These are phyloP conservation scores for Batkoa obscura DNA, from an alignment of 371 early-diverging fungal species.

Conservation along the genomic window DNA sequence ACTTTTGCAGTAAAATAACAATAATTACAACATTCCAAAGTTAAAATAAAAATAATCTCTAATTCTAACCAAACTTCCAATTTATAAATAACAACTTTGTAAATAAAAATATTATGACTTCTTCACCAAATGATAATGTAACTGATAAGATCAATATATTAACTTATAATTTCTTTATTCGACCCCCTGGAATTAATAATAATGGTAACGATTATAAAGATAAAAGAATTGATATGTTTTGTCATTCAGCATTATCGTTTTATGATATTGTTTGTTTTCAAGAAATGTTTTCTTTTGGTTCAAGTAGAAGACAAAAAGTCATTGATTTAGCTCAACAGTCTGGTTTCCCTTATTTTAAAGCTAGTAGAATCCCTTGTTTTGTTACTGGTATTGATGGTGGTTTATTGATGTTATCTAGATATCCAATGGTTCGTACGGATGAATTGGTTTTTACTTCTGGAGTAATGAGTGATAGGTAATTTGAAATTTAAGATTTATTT, in stretches of 20 bases:
- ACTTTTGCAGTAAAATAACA: too few species aligned
- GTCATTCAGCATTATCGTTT: constrained; percentile 27
- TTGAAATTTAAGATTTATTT: constrained; percentile 30
- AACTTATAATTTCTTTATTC: constrained; percentile 64
- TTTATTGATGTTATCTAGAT: constrained; percentile 44
- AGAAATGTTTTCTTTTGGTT: constrained; percentile 62
- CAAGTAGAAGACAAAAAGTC: constrained; percentile 27
- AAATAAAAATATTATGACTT: too few species aligned
- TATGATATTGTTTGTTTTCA: constrained; percentile 68
- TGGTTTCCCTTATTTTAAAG: constrained; percentile 38
- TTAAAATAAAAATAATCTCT: too few species aligned
- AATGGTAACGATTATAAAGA: constrained; percentile 57
- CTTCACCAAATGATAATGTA: too few species aligned
- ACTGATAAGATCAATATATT: constrained; percentile 31
- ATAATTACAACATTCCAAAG: too few species aligned
- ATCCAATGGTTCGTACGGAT: constrained; percentile 35
- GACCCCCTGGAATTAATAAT: constrained; percentile 63
- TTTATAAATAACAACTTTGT: too few species aligned
- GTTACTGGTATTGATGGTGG: constrained; percentile 65
- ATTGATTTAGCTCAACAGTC: constrained; percentile 31
- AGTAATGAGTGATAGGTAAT: constrained; percentile 30
- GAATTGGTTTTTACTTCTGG: constrained; percentile 41
- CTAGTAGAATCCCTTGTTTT: constrained; percentile 29
- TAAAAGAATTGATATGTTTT: constrained; percentile 41
- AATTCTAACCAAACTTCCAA: too few species aligned